A percentile compares a stretch with the other conserved stretches of the same genome.
Evolutionary conservation across 2,329 filamentous ascomycete species (phyloP).

Genomic region (Sporothrix phasma): DNA sequence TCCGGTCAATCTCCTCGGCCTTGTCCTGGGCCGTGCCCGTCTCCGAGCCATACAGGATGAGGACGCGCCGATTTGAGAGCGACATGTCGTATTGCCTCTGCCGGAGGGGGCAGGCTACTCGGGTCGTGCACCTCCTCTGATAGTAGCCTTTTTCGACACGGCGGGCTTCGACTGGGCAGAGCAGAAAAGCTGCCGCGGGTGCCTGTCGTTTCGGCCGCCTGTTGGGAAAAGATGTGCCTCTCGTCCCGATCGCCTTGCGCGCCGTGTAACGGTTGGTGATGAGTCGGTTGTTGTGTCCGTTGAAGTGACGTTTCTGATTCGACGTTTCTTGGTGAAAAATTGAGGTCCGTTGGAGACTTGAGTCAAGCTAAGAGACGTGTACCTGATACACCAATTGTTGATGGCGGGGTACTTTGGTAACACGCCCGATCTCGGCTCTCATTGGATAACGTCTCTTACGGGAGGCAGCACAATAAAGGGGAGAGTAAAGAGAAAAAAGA

Average conservation of each 20-base stretch:
- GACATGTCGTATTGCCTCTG: conserved; percentile 9
- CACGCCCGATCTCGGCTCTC: conserved; percentile 18
- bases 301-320: not conserved
- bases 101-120: not conserved
- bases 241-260: not conserved
- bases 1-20: conserved; percentile 69
- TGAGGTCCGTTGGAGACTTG: not conserved
- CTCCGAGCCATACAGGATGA: conserved; percentile 88
- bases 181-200: not conserved
- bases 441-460: not conserved
- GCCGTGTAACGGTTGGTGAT: not conserved
- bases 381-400: conserved; percentile 7
- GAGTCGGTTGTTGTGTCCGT: not conserved
- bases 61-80: conserved; percentile 32
- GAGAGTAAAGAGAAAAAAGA: not conserved
- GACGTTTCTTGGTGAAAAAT: conserved; percentile 8
- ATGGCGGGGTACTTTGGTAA: conserved; percentile 16
- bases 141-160: not conserved
- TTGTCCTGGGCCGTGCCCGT: conserved; percentile 90
- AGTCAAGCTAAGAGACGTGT: conserved; percentile 10
- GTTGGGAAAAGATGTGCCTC: not conserved
- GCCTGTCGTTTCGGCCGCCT: not conserved
- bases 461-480: not conserved
- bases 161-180: not conserved
- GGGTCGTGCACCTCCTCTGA: too few species aligned